Conservation (phyloP, 2,329 filamentous ascomycete genomes). For the Rhinocladiella similis region DNA sequence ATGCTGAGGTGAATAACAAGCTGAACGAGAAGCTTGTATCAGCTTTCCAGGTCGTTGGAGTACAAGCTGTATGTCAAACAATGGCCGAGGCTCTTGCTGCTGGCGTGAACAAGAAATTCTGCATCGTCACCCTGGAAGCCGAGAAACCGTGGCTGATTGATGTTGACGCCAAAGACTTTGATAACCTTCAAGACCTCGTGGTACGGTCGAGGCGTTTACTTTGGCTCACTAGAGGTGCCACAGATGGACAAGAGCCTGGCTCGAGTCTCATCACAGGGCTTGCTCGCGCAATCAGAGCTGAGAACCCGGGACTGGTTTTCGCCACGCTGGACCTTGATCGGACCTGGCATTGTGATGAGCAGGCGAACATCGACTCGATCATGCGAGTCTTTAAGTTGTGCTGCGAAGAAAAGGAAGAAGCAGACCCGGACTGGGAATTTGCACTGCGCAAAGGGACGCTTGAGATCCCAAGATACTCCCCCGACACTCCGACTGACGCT, state of each 20-base stretch:
- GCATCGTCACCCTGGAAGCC: conserved; percentile 34
- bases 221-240: conserved; percentile 32
- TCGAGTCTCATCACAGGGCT: conserved; percentile 29
- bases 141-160: conserved; percentile 32
- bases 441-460: conserved; percentile 5
- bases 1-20: not conserved
- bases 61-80: not conserved
- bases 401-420: not conserved
- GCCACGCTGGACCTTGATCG: conserved; percentile 26
- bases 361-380: conserved; percentile 4
- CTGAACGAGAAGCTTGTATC: not conserved
- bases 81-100: conserved; percentile 1
- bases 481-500: conserved; percentile 15
- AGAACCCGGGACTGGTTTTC: conserved; percentile 26
- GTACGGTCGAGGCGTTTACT: conserved; percentile 29
- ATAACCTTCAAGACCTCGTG: conserved; percentile 30
- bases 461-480: conserved; percentile 20
- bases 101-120: conserved; percentile 22
- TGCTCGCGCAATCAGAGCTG: conserved; percentile 32
- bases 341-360: not conserved
- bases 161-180: conserved; percentile 32
- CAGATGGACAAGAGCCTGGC: conserved; percentile 12
- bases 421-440: conserved; percentile 23
- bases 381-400: conserved; percentile 8
- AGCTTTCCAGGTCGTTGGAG: not conserved